Conservation (phyloP, 2,329 filamentous ascomycete species). For the Exophiala aquamarina region DNA sequence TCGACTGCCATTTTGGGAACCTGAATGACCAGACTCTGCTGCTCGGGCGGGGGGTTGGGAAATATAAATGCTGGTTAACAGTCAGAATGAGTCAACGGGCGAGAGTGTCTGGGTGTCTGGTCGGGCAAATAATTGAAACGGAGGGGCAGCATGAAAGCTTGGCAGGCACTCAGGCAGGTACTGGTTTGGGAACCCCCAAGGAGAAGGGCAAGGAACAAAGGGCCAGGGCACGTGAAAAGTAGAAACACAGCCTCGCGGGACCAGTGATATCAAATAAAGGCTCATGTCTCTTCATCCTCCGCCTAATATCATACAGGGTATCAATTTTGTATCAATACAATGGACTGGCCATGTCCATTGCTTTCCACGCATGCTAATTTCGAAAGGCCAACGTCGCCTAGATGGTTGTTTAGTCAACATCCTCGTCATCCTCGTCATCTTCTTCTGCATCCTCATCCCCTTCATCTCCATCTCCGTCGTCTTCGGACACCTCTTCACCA, state of each 20-base stretch:
- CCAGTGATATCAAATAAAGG: too few species aligned
- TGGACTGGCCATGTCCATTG: too few species aligned
- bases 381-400: too few species aligned
- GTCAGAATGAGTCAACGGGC: too few species aligned
- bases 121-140: too few species aligned
- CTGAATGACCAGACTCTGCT: background rate
- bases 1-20: conserved; percentile 72
- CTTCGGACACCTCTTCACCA: conserved; percentile 72
- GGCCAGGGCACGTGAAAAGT: too few species aligned
- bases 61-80: background rate
- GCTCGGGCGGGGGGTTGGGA: background rate
- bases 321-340: background rate
- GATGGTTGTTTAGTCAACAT: conserved; percentile 22
- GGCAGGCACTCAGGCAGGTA: background rate
- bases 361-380: too few species aligned
- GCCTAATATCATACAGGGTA: conserved; percentile 3
- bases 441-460: conserved; percentile 57
- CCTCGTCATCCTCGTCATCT: conserved; percentile 23
- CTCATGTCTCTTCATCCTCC: too few species aligned
- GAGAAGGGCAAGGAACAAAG: too few species aligned
- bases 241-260: too few species aligned
- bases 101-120: too few species aligned
- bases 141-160: background rate
- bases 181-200: too few species aligned
- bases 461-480: conserved; percentile 65